Conservation (phyloP, 305 asterid species). For the Plantago lanceolata region DNA sequence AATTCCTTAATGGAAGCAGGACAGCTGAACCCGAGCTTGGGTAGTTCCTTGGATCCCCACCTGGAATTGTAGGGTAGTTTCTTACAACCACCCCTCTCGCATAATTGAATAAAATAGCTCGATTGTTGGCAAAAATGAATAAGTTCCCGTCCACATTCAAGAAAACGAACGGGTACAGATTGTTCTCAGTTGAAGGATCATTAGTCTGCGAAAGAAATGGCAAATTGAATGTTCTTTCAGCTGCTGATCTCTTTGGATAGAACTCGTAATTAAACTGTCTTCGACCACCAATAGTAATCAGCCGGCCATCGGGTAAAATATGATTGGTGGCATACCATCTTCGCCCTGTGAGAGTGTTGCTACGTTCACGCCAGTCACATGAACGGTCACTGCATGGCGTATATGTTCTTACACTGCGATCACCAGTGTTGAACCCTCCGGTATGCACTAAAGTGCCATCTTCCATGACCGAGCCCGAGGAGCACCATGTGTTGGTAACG, state of each 20-base stretch:
- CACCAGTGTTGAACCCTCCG: conserved; percentile 33
- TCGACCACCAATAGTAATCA: conserved; percentile 24
- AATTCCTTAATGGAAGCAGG: conserved; percentile 39
- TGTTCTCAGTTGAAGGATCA: conserved; percentile 37
- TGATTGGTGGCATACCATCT: conserved; percentile 31
- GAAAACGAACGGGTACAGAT: conserved; percentile 36
- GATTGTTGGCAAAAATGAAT: conserved; percentile 49
- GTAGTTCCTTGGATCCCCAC: conserved; percentile 49
- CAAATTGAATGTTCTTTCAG: conserved; percentile 10
- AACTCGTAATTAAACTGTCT: conserved; percentile 24
- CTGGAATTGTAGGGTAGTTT: conserved; percentile 42
- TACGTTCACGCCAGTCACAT: conserved; percentile 29
- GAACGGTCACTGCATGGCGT: conserved; percentile 24
- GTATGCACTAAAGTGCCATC: conserved; percentile 32
- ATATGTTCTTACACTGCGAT: conserved; percentile 20
- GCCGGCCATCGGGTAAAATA: conserved; percentile 23
- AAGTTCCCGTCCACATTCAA: conserved; percentile 40
- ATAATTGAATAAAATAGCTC: conserved; percentile 45
- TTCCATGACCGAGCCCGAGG: conserved; percentile 31
- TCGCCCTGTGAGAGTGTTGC: neutral
- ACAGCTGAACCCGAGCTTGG: conserved; percentile 55
- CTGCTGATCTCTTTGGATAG: conserved; percentile 25
- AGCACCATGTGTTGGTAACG: conserved; percentile 36
- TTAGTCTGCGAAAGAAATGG: conserved; percentile 35
- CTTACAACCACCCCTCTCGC: conserved; percentile 19